phyloP scores from a whole-genome alignment of 805 yeast genomes.

The Candida maris region DNA sequence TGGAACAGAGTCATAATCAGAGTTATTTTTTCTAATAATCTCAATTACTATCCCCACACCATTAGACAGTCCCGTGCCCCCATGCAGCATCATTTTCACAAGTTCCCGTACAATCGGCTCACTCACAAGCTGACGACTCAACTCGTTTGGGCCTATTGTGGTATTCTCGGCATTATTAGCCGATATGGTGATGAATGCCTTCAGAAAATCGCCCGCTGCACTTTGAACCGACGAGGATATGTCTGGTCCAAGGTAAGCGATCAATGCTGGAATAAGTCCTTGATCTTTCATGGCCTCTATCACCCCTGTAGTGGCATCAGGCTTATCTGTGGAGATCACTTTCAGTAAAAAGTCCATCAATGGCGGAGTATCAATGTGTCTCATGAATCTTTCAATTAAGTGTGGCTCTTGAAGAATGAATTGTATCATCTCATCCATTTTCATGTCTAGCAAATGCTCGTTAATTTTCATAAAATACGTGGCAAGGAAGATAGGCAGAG shows the following conservation, averaged over 20 bases:
- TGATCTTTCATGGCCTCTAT: conserved; percentile 73
- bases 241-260: conserved; percentile 67
- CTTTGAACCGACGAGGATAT: conserved; percentile 73
- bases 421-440: conserved; percentile 71
- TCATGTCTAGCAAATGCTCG: conserved; percentile 85
- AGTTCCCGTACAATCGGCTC: conserved; percentile 61
- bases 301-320: conserved; percentile 84
- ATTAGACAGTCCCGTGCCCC: conserved; percentile 86
- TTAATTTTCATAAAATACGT: conserved; percentile 89
- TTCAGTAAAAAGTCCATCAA: conserved; percentile 88
- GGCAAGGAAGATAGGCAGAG: conserved; percentile 71
- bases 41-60: conserved; percentile 95
- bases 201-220: conserved; percentile 92
- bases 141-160: conserved; percentile 92
- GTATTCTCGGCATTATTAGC: conserved; percentile 90
- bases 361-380: conserved; percentile 89
- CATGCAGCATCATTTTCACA: conserved; percentile 71
- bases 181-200: conserved; percentile 89
- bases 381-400: conserved; percentile 75
- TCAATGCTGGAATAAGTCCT: conserved; percentile 64
- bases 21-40: conserved; percentile 89
- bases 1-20: conserved; percentile 90
- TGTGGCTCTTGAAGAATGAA: conserved; percentile 66
- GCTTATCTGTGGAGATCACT: conserved; percentile 88
- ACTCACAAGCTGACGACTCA: conserved; percentile 86